Percentiles rank a stretch among this genome's conserved stretches.
These are phyloP conservation scores for Magnolia sinica DNA, from an alignment of 164 flowering plant species.

Conservation along the genomic window DNA sequence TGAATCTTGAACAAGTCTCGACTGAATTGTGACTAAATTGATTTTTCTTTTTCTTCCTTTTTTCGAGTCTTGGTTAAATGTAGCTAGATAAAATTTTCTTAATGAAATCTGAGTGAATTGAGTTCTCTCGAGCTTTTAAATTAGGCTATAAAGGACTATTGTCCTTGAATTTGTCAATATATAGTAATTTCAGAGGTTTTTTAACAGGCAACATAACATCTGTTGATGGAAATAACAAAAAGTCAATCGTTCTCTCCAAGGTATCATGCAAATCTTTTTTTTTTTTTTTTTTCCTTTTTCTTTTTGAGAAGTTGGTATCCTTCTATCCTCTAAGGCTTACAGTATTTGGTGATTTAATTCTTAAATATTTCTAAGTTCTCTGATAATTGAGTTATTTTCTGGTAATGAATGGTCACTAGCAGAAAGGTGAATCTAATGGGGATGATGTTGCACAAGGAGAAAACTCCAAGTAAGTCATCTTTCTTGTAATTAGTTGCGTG, in stretches of 20 bases:
- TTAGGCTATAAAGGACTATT: too few relatives aligned
- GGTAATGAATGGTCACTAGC: constrained; percentile 24
- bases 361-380: neutral
- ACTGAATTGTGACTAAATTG: too few relatives aligned
- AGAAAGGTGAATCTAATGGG: constrained; percentile 36
- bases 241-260: constrained; percentile 33
- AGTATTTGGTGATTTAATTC: too few relatives aligned
- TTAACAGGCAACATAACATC: constrained; percentile 26
- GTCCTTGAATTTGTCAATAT: too few relatives aligned
- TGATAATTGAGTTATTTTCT: constrained; percentile 5
- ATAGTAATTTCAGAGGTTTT: neutral
- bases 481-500: constrained; percentile 4
- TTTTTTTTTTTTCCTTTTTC: neutral
- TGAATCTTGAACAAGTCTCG: too few relatives aligned
- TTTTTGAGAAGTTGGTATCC: neutral
- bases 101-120: too few relatives aligned
- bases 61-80: too few relatives aligned
- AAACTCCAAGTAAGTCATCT: constrained; percentile 62
- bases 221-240: constrained; percentile 32
- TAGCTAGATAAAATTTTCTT: too few relatives aligned
- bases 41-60: too few relatives aligned
- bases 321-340: too few relatives aligned
- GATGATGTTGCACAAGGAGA: constrained; percentile 48
- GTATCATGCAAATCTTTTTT: constrained; percentile 21
- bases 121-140: too few relatives aligned